Base-by-base conservation (phyloP, 108 stramenopile genomes). In the Pseudonitzschia pungens region DNA sequence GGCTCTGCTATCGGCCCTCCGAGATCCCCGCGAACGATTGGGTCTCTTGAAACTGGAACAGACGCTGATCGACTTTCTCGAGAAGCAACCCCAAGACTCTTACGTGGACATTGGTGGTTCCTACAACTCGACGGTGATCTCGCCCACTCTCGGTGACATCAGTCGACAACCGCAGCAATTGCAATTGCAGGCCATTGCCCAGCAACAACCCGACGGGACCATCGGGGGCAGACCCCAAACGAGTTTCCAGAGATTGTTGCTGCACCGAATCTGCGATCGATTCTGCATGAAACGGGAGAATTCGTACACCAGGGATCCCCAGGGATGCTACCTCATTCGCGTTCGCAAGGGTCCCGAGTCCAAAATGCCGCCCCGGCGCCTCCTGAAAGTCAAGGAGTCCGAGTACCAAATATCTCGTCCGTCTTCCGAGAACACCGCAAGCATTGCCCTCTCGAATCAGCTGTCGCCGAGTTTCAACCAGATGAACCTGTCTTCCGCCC, bases 261-360 rank as follows among this genome's bases (percentile, higher is more conserved):
- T 94, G 48, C 95, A 97, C 80, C 94, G 97, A 27, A 80, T 97
- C 52, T 91, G 92, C 26, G 93, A 94, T 80, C 85, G 97, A 11
- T 97, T 97, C 71, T 56, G 73, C 48, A 91, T 97, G 71, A 53
- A 81, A 28, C 78, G 95, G 32, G 91, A 92, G 66, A 76, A 84
- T 14, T 77, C 77, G 18, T 68, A 54, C 11, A 50, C 33, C 10
- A 44, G 42, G 10, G 75, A 71, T 68, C 72, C 71, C 29, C 59
- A 54, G 21, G 66, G 66, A 18, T 62, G 60, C 20, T 67, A 67
- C 27, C 52, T 54, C 42, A 87, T 83, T 66, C 82, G 80, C 27
- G 41, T 80, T 0, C 24, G 45, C 36, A 81, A 74, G 69, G 59
- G 62, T 4, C 69, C 80, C 5, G 66, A 81, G n/a, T 52, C 77